Percentiles rank a stretch among this genome's conserved stretches.
Evolutionary conservation across 768 basidiomycete genomes (phyloP).

Genomic region (Suillus brevipes): DNA sequence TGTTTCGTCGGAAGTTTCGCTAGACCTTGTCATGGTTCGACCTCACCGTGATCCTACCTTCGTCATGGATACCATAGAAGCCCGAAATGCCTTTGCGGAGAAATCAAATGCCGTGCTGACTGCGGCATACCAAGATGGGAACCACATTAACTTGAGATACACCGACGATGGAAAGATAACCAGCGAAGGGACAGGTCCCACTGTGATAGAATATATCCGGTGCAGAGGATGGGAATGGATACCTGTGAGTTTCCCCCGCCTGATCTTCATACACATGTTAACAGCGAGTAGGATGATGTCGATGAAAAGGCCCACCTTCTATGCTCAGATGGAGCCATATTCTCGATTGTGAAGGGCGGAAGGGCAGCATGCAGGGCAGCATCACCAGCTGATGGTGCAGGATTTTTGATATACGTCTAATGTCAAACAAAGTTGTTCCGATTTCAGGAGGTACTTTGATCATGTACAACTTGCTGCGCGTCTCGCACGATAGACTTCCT

Average conservation of each 20-base stretch:
- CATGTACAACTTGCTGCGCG: constrained; percentile 40
- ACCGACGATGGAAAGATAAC: constrained; percentile 41
- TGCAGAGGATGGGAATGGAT: constrained; percentile 85
- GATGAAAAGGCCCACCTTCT: constrained; percentile 69
- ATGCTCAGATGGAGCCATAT: constrained; percentile 79
- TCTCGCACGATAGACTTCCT: constrained; percentile 58
- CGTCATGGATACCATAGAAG: constrained; percentile 39
- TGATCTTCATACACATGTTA: not conserved
- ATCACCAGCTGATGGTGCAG: constrained; percentile 34
- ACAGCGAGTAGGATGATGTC: constrained; percentile 46
- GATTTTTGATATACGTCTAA: constrained; percentile 52
- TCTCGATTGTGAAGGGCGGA: constrained; percentile 60
- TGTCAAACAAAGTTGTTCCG: constrained; percentile 1
- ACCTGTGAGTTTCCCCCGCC: constrained; percentile 54
- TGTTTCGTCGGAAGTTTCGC: constrained; percentile 46
- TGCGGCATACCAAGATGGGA: constrained; percentile 77
- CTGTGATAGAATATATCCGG: constrained; percentile 76
- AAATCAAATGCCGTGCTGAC: constrained; percentile 55
- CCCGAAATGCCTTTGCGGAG: constrained; percentile 50
- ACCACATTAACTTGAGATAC: constrained; percentile 66
- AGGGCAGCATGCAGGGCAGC: constrained; percentile 51
- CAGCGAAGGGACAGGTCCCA: constrained; percentile 44
- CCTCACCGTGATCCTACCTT: constrained; percentile 62
- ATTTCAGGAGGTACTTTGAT: constrained; percentile 12
- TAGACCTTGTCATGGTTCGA: constrained; percentile 77